Conservation (phyloP, 176 grass and related monocot genomes). For the Poa pratensis region DNA sequence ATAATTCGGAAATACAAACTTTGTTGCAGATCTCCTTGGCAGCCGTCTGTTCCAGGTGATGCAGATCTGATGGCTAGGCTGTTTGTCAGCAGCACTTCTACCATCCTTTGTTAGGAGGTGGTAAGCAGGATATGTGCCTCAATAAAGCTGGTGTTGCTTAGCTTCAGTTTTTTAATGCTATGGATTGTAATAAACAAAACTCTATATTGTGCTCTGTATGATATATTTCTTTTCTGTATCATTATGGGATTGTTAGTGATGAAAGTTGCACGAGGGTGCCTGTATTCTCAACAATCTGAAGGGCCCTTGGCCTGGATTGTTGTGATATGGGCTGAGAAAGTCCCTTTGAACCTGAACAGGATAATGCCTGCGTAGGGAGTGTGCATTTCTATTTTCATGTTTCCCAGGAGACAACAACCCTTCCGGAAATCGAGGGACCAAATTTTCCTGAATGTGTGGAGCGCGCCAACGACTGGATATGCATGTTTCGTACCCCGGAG, state of each 20-base stretch:
- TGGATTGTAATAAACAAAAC: slow-evolving; percentile 71
- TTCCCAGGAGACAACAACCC: slow-evolving; percentile 58
- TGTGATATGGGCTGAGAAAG: slow-evolving; percentile 94
- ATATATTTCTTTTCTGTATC: slow-evolving; percentile 31
- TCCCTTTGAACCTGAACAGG: slow-evolving; percentile 99
- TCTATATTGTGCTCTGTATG: slow-evolving; percentile 28
- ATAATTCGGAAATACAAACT: slow-evolving; percentile 37
- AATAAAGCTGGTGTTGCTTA: slow-evolving; percentile 62
- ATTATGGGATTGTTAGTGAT: slow-evolving; percentile 67
- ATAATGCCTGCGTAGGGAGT: slow-evolving; percentile 99
- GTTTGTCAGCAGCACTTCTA: slow-evolving; percentile 36
- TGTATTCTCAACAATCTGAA: slow-evolving; percentile 58
- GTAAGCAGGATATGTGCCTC: slow-evolving; percentile 80
- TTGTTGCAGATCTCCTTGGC: slow-evolving; percentile 47
- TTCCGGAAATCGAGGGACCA: slow-evolving; percentile 35
- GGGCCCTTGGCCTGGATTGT: slow-evolving; percentile 43
- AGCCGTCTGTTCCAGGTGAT: slow-evolving; percentile 7
- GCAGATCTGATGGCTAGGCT: slow-evolving; percentile 17
- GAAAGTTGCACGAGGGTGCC: slow-evolving; percentile 97
- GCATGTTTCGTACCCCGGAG: slow-evolving; percentile 28
- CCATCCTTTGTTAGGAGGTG: slow-evolving; percentile 57
- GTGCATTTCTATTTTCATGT: slow-evolving; percentile 82
- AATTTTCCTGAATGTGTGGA: slow-evolving; percentile 11
- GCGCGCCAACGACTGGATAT: slow-evolving; percentile 18
- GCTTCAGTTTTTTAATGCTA: slow-evolving; percentile 46